Conservation (phyloP, 139 green algal species). For the Asterochloris sp. region DNA sequence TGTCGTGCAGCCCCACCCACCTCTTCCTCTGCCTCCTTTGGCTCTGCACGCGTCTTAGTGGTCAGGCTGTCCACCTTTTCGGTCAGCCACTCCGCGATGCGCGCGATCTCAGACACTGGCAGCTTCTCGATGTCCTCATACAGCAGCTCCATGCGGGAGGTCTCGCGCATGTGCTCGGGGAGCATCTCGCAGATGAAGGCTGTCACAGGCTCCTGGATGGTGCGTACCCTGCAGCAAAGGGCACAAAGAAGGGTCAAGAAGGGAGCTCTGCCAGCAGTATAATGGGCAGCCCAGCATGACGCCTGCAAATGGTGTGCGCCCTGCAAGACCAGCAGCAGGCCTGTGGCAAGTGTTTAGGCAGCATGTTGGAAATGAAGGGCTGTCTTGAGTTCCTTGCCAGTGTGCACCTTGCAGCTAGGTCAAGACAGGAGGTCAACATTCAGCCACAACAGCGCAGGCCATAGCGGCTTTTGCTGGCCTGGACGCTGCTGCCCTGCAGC, state of each 20-base stretch:
- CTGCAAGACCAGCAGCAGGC: too few species aligned
- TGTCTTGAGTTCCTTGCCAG: too few species aligned
- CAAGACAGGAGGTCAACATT: too few species aligned
- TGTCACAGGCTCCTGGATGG: conserved; percentile 60
- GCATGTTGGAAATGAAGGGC: too few species aligned
- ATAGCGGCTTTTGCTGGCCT: too few species aligned
- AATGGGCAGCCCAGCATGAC: conserved; percentile 8
- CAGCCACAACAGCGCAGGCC: too few species aligned
- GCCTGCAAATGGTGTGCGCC: conserved; percentile 1
- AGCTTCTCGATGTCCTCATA: conserved; percentile 82
- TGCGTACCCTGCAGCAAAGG: conserved; percentile 39
- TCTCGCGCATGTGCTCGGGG: conserved; percentile 48
- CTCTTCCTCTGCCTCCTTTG: conserved; percentile 58
- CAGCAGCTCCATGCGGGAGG: conserved; percentile 50
- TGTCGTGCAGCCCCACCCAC: not conserved
- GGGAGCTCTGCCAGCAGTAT: not conserved
- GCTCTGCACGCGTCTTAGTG: conserved; percentile 62
- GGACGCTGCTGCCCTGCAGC: too few species aligned
- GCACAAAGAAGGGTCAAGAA: not conserved
- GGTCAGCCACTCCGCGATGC: conserved; percentile 78
- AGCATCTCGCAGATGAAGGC: conserved; percentile 65
- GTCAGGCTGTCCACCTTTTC: conserved; percentile 79
- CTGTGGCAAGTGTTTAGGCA: too few species aligned
- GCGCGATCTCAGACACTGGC: conserved; percentile 43
- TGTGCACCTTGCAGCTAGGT: too few species aligned